These are phyloP conservation scores for Trichosanthes cucumerina DNA, from an alignment of 306 rosid species.

Conservation along the genomic window DNA sequence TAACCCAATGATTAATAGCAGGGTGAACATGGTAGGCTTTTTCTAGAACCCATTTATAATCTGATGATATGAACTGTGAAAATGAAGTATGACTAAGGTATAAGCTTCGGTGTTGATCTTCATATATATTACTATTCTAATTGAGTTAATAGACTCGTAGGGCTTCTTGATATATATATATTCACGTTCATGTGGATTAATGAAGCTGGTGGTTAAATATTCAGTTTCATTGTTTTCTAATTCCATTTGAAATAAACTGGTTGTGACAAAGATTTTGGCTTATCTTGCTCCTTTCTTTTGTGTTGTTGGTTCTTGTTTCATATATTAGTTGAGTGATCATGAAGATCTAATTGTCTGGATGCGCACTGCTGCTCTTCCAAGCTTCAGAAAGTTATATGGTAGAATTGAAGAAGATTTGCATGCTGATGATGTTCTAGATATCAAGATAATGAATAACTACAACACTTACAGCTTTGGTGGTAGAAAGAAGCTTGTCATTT, in stretches of 20 bases:
- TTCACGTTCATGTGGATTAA: background rate
- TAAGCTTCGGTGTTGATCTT: background rate
- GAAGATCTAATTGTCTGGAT: conserved; percentile 98
- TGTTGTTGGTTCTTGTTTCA: conserved; percentile 13
- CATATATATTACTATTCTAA: background rate
- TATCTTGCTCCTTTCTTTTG: conserved; percentile 16
- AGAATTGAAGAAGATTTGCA: conserved; percentile 88
- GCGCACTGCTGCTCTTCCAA: conserved; percentile 97
- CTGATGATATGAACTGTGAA: background rate
- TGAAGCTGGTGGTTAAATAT: background rate
- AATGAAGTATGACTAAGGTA: background rate
- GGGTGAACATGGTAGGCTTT: background rate
- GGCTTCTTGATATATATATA: background rate
- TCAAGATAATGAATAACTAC: conserved; percentile 64
- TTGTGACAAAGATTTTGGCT: background rate
- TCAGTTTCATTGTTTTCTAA: background rate
- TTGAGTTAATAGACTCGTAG: background rate
- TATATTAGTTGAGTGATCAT: conserved; percentile 72
- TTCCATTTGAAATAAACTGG: background rate
- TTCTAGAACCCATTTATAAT: background rate
- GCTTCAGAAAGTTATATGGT: conserved; percentile 85
- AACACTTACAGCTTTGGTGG: conserved; percentile 94
- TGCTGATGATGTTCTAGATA: conserved; percentile 58
- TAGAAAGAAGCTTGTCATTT: conserved; percentile 68
- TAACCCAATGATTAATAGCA: background rate